These are phyloP conservation scores for Chlamydomonas schloesseri DNA, from an alignment of 139 green algal genomes.

Conservation along the genomic window DNA sequence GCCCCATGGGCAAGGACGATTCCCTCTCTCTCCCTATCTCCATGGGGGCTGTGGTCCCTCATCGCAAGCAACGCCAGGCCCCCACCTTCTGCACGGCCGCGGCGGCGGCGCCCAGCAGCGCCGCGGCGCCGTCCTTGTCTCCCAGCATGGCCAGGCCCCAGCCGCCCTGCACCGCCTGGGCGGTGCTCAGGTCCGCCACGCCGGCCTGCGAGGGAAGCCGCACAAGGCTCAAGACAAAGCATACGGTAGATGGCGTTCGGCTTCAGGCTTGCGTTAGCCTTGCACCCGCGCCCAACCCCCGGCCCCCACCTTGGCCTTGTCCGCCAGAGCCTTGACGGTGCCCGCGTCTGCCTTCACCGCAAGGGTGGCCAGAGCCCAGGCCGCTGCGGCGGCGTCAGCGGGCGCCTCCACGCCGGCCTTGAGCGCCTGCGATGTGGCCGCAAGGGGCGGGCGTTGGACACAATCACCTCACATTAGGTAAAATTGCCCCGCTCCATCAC, in stretches of 20 bases:
- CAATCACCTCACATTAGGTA: background rate
- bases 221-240: too few species aligned
- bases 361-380: constrained; percentile 60
- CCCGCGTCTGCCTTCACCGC: constrained; percentile 53
- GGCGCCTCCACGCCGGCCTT: constrained; percentile 56
- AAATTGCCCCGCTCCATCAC: too few species aligned
- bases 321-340: constrained; percentile 42
- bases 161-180: constrained; percentile 57
- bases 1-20: too few species aligned
- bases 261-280: too few species aligned
- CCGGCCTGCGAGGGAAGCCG: background rate
- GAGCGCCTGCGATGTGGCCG: constrained; percentile 34
- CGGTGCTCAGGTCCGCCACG: constrained; percentile 41
- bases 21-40: too few species aligned
- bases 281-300: too few species aligned
- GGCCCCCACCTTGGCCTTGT: constrained; percentile 50
- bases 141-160: constrained; percentile 65
- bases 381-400: constrained; percentile 57
- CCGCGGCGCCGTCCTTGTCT: constrained; percentile 30
- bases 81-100: constrained; percentile 51
- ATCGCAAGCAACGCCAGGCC: background rate
- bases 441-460: background rate
- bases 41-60: too few species aligned
- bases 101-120: constrained; percentile 52
- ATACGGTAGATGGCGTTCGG: too few species aligned